A percentile compares a stretch with the other conserved stretches of the same genome.
These are phyloP conservation scores for Rhizopus delemar DNA, from an alignment of 371 early-diverging fungal genomes.

Conservation along the genomic window DNA sequence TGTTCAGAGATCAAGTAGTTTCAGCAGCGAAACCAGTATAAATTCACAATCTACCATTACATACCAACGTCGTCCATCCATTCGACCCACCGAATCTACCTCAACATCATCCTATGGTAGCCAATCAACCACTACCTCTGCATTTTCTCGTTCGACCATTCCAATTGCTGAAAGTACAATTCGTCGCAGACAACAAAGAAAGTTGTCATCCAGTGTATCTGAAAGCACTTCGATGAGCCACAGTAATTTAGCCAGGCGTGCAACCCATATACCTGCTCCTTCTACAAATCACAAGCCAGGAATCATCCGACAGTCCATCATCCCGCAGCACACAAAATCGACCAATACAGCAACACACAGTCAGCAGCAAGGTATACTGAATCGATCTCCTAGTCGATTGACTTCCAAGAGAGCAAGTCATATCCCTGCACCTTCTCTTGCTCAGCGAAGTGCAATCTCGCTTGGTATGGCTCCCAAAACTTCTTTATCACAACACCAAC, in stretches of 20 bases:
- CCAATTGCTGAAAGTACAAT: neutral
- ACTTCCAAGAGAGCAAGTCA: slow-evolving; percentile 20
- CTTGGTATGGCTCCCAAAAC: slow-evolving; percentile 17
- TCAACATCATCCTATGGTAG: slow-evolving; percentile 24
- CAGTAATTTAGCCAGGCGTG: slow-evolving; percentile 15
- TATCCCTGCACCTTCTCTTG: slow-evolving; percentile 10
- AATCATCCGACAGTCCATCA: neutral
- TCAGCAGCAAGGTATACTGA: neutral
- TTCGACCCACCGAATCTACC: slow-evolving; percentile 20
- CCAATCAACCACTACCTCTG: slow-evolving; percentile 17
- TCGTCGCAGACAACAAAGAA: slow-evolving; percentile 2
- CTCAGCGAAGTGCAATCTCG: slow-evolving; percentile 16
- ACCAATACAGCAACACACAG: slow-evolving; percentile 4
- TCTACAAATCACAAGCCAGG: neutral
- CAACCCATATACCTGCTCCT: slow-evolving; percentile 21
- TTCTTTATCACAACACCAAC: slow-evolving; percentile 8
- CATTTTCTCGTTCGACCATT: neutral
- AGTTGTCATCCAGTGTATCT: slow-evolving; percentile 2
- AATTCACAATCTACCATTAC: slow-evolving; percentile 23
- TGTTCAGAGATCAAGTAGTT: slow-evolving; percentile 21
- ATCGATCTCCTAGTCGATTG: slow-evolving; percentile 12
- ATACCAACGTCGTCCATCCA: neutral
- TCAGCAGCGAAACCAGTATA: slow-evolving; percentile 25
- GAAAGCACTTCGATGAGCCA: slow-evolving; percentile 3
- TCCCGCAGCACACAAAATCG: slow-evolving; percentile 21